Conservation (phyloP, 1,139 yeast species). For the Diutina sp. region DNA sequence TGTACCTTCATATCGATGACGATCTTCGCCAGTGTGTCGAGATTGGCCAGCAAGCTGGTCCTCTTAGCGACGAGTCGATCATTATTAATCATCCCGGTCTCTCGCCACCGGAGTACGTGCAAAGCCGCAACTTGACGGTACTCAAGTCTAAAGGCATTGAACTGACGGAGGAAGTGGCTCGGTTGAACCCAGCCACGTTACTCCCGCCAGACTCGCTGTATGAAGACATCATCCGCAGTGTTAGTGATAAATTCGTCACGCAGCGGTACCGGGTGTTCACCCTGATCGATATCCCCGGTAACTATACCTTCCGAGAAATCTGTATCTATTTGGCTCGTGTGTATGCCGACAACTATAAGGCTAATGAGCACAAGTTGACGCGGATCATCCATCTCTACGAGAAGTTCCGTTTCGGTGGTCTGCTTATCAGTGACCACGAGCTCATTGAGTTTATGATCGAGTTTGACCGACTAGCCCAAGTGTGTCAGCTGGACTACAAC, state of each 20-base stretch:
- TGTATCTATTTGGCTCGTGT: conserved; percentile 12
- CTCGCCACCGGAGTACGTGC: conserved; percentile 31
- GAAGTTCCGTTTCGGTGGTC: conserved; percentile 52
- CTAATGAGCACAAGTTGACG: not conserved
- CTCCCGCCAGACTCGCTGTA: conserved; percentile 49
- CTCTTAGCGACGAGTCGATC: conserved; percentile 22
- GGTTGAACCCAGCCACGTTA: conserved; percentile 16
- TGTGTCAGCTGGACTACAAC: not conserved
- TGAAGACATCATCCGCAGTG: conserved; percentile 48
- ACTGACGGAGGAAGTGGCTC: conserved; percentile 4
- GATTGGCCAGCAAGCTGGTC: conserved; percentile 38
- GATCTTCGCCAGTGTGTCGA: conserved; percentile 32
- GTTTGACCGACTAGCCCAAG: conserved; percentile 4
- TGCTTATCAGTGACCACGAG: conserved; percentile 44
- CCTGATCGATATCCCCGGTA: conserved; percentile 23
- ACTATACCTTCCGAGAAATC: conserved; percentile 36
- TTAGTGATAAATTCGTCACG: conserved; percentile 29
- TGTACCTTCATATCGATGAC: conserved; percentile 23
- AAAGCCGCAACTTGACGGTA: conserved; percentile 12
- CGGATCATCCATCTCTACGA: conserved; percentile 50
- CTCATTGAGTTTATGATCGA: conserved; percentile 44
- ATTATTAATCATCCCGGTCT: conserved; percentile 54
- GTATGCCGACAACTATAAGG: conserved; percentile 3
- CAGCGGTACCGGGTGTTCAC: conserved; percentile 13
- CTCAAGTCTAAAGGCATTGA: not conserved